A percentile compares a stretch with the other conserved stretches of the same genome.
phyloP scores from a whole-genome alignment of 2,329 filamentous ascomycete genomes.

The Alternaria rosae region DNA sequence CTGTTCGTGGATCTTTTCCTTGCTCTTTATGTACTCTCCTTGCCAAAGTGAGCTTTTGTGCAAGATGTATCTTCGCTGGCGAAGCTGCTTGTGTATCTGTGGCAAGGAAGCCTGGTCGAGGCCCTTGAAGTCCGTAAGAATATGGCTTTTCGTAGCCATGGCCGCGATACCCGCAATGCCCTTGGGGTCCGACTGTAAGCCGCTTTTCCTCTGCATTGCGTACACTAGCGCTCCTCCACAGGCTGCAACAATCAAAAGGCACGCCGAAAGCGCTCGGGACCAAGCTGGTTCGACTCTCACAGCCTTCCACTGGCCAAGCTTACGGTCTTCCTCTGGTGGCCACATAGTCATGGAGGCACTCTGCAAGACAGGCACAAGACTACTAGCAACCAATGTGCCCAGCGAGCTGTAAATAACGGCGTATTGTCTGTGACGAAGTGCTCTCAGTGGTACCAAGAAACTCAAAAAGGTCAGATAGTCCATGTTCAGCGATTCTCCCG shows the following conservation, averaged over 20 bases:
- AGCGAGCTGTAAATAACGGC: constrained; percentile 73
- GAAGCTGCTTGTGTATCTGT: constrained; percentile 73
- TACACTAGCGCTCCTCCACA: constrained; percentile 66
- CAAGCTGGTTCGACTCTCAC: constrained; percentile 65
- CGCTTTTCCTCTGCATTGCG: constrained; percentile 69
- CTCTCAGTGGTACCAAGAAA: constrained; percentile 69
- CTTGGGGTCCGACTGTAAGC: constrained; percentile 71
- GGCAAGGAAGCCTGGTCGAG: constrained; percentile 72
- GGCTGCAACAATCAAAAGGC: constrained; percentile 65
- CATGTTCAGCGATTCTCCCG: constrained; percentile 69
- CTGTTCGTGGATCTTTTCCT: constrained; percentile 57
- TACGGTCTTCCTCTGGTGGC: constrained; percentile 59
- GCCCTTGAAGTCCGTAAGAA: constrained; percentile 76
- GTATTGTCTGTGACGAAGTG: constrained; percentile 69
- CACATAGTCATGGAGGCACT: constrained; percentile 67
- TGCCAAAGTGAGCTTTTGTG: constrained; percentile 75
- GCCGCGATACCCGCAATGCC: constrained; percentile 77
- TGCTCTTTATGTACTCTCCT: constrained; percentile 62
- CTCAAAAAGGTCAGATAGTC: constrained; percentile 75
- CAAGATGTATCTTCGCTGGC: constrained; percentile 70
- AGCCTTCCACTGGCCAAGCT: constrained; percentile 58
- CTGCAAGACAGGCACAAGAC: constrained; percentile 72
- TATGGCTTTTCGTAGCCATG: constrained; percentile 77
- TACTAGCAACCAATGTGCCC: constrained; percentile 70
- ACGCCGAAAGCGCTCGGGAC: constrained; percentile 67